Base-by-base conservation (phyloP, 2,329 filamentous ascomycete species). In the Xylaria multiplex region DNA sequence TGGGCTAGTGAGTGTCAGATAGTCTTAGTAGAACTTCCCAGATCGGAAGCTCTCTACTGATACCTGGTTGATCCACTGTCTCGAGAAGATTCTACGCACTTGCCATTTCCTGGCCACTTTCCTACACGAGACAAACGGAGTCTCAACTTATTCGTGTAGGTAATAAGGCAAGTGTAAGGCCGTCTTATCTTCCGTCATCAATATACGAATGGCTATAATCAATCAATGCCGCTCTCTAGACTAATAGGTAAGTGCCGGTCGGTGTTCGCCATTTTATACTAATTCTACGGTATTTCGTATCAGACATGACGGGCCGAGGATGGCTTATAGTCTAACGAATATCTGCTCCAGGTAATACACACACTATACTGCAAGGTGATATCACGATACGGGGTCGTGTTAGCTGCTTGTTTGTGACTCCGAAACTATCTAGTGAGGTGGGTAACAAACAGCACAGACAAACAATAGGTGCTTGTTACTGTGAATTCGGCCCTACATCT, bases 71-170 rank as follows among this genome's bases (percentile, higher is more conserved):
- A 13, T 40, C 37, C 37, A 14, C 37, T 14, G 50, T 57, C 58
- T 57, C 63, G 63, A 65, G 63, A 65, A 65, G 57, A 46, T 65
- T 62, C 57, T 19, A 52, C 32, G 52, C 50, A 45, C 37, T 56
- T 40, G 30, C 30, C 40, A 42, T 40, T 55, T 19, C 19, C 50
- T 16, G 11, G 6, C 42, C 2, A 24, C 27, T 32, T 14, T n/a
- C 6, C 14, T 30, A 14, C 37, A 40, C 11, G 37, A 40, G 37
- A 14, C 37, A 40, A 40, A 40, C 37, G 13, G 11, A 40, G 2
- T 14, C 11, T 13, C 2, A 14, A 40, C 11, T 5, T 2, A 14
- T 40, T 40, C 11, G 37, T 7, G 45, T 49, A 49, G 2, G 13
- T 49, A 53, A 53, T n/a, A 22, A 37, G n/a, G 22, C 9, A 19